Conservation (phyloP, 352 stramenopile genomes). For the Pythium aquatile region DNA sequence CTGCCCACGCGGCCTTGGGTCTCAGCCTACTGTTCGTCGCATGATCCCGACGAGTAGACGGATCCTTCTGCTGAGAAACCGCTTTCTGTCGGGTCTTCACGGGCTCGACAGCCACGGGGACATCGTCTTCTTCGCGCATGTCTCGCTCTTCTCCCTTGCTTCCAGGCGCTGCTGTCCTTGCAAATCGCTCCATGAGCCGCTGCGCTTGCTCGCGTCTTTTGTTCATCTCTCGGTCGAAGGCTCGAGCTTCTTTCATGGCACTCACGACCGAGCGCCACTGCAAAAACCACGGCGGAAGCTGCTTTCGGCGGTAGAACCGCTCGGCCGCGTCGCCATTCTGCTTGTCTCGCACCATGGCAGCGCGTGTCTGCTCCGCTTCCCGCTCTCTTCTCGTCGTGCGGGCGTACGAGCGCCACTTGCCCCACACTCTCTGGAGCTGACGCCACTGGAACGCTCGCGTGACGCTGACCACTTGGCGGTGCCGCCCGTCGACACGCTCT, state of each 20-base stretch:
- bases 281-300: constrained; percentile 52
- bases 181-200: constrained; percentile 19
- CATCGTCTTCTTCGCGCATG: background rate
- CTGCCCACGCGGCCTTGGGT: constrained; percentile 1
- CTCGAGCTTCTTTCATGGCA: constrained; percentile 32
- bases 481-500: constrained; percentile 12
- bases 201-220: constrained; percentile 39
- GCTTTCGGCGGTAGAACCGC: constrained; percentile 35
- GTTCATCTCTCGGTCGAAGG: constrained; percentile 24
- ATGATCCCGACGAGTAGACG: background rate
- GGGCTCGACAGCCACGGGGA: background rate
- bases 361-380: constrained; percentile 13
- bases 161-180: background rate
- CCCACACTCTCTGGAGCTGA: constrained; percentile 26
- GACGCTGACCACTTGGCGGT: constrained; percentile 16
- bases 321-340: constrained; percentile 20
- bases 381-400: constrained; percentile 7
- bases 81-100: background rate
- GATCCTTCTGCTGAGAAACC: background rate
- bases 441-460: constrained; percentile 25
- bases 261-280: constrained; percentile 33
- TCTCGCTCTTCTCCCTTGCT: background rate
- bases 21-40: background rate
- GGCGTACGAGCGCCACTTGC: constrained; percentile 16
- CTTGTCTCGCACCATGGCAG: constrained; percentile 27